These are phyloP conservation scores for Aspergillus sp. DNA, from an alignment of 2,329 filamentous ascomycete genomes.

Conservation along the genomic window DNA sequence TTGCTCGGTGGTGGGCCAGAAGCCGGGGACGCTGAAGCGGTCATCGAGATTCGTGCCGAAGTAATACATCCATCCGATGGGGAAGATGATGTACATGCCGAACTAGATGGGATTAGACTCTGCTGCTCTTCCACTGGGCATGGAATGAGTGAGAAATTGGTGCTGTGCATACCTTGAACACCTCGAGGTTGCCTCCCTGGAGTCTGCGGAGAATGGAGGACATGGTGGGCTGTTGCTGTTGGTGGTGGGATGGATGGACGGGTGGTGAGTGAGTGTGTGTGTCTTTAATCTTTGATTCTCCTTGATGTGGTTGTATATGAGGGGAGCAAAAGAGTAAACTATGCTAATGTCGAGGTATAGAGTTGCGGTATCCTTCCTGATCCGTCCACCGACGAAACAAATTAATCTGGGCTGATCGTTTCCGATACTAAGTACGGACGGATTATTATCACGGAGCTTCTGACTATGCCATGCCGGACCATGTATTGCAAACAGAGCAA, in stretches of 20 bases:
- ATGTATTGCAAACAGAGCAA: constrained; percentile 22
- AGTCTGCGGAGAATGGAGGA: constrained; percentile 54
- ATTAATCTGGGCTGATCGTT: constrained; percentile 7
- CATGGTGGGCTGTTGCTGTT: constrained; percentile 30
- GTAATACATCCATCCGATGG: constrained; percentile 99
- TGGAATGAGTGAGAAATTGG: neutral
- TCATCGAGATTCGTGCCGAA: constrained; percentile 97
- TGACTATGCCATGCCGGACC: constrained; percentile 6
- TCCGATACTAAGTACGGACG: constrained; percentile 6
- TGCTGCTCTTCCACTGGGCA: neutral
- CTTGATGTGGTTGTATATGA: no score
- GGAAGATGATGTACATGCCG: constrained; percentile 98
- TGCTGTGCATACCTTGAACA: constrained; percentile 73
- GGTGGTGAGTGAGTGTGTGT: neutral
- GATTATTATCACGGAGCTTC: constrained; percentile 19
- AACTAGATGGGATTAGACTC: constrained; percentile 62
- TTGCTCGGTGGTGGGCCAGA: constrained; percentile 77
- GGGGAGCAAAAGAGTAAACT: no score
- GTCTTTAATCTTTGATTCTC: neutral
- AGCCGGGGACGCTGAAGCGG: constrained; percentile 82
- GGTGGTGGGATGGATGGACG: neutral
- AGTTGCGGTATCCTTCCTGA: neutral
- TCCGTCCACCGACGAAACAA: constrained; percentile 9
- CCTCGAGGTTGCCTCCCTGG: constrained; percentile 86
- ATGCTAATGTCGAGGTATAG: neutral